These are phyloP conservation scores for Myochromella boudieri DNA, from an alignment of 768 basidiomycete genomes.

Conservation along the genomic window DNA sequence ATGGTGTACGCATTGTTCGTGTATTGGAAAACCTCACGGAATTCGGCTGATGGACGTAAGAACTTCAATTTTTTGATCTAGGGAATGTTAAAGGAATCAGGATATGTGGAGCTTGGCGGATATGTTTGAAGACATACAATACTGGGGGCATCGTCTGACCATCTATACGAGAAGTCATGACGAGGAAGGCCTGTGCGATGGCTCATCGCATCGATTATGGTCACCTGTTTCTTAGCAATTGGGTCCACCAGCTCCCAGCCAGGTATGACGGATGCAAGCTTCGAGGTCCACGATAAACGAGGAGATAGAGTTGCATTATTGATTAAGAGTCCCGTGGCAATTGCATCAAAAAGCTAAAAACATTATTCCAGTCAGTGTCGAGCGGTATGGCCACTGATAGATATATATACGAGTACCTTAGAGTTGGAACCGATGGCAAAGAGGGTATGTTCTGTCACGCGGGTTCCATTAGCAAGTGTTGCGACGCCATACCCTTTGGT, in stretches of 20 bases:
- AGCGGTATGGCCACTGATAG: not conserved
- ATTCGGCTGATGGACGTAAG: not conserved
- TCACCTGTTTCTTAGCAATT: slow-evolving; percentile 21
- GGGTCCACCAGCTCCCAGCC: slow-evolving; percentile 23
- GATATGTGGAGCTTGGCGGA: too few relatives aligned
- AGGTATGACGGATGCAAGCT: slow-evolving; percentile 23
- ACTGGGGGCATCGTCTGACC: slow-evolving; percentile 1
- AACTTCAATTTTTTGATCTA: slow-evolving; percentile 2
- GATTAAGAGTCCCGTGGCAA: slow-evolving; percentile 24
- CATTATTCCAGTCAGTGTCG: not conserved
- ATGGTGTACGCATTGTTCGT: slow-evolving; percentile 28
- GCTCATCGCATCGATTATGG: slow-evolving; percentile 24
- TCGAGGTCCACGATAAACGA: slow-evolving; percentile 23
- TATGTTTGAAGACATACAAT: slow-evolving; percentile 5
- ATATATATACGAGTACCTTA: slow-evolving; percentile 17
- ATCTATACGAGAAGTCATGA: slow-evolving; percentile 18
- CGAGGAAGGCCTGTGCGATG: slow-evolving; percentile 28
- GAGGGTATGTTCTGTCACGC: slow-evolving; percentile 24
- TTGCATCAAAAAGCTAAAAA: slow-evolving; percentile 21
- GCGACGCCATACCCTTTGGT: slow-evolving; percentile 31
- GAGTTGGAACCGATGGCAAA: slow-evolving; percentile 32
- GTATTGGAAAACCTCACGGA: slow-evolving; percentile 3
- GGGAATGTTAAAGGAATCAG: too few relatives aligned
- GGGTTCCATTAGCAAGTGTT: slow-evolving; percentile 20
- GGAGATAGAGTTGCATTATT: slow-evolving; percentile 24